phyloP scores from a whole-genome alignment of 2,329 filamentous ascomycete genomes.

The Colletotrichum theobromicola region DNA sequence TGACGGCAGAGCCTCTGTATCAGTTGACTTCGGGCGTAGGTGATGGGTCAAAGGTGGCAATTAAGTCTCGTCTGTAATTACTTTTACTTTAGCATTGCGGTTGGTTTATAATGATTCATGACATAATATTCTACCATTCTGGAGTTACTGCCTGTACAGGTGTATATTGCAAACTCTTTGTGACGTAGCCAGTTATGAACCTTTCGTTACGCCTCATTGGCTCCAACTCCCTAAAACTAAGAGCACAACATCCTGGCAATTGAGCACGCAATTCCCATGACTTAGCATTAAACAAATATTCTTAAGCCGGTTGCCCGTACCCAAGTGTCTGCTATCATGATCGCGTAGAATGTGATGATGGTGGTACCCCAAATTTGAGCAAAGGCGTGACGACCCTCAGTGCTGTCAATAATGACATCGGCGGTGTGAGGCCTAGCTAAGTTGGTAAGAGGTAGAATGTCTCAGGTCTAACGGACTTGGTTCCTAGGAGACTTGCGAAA shows the following conservation, averaged over 20 bases:
- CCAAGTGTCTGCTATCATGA: constrained; percentile 33
- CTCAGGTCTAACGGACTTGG: constrained; percentile 48
- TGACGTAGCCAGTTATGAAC: too few species aligned
- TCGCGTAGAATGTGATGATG: constrained; percentile 38
- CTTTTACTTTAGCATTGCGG: background rate
- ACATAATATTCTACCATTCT: background rate
- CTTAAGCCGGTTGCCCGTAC: constrained; percentile 37
- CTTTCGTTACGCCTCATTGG: background rate
- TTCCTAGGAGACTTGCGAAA: constrained; percentile 49
- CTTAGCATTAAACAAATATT: constrained; percentile 36
- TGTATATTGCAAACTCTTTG: too few species aligned
- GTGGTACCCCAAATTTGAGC: constrained; percentile 50
- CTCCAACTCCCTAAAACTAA: background rate
- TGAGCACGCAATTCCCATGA: background rate
- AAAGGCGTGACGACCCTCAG: constrained; percentile 40
- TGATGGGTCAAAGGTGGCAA: background rate
- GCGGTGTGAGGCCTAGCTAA: constrained; percentile 48
- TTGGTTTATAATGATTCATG: background rate
- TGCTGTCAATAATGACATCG: constrained; percentile 47
- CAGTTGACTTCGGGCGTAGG: constrained; percentile 13
- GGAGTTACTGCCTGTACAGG: background rate
- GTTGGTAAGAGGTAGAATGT: constrained; percentile 41
- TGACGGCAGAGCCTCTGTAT: constrained; percentile 54
- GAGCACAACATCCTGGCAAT: background rate
- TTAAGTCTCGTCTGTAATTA: background rate